Base-by-base conservation (phyloP, 352 stramenopile species). In the Phytophthora crassamura region DNA sequence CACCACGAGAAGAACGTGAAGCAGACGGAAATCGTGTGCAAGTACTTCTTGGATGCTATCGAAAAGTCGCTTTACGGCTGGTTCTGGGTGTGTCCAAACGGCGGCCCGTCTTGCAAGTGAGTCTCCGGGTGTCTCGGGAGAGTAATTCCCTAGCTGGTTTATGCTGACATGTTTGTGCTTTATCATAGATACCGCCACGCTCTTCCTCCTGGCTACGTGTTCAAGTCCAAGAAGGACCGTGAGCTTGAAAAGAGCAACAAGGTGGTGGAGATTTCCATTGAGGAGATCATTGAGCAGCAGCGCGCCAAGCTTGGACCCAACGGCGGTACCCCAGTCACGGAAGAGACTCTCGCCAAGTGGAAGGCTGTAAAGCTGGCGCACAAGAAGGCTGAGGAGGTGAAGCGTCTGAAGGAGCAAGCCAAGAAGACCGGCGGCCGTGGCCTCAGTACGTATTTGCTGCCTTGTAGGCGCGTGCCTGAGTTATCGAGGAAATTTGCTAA, bases 251-350 rank as follows among this genome's bases (percentile, higher is more conserved):
- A 93, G 65, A 64, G 72, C 56, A 94, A 91, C 16, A 94, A 94
- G 74, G 82, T 88, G 25, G 77, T 82, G 3, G 89, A 96, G 18
- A 78, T 97, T 47, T 94, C 87, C 11, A 95, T 95, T 45, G 86
- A 96, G 56, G 90, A 97, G 71, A 96, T 96, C 48, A 97, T 97
- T 42, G 90, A 97, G 74, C 73, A 95, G 74, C 86, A 96, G 70
- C 88, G 91, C 38, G 84, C 89, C 18, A 93, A 92, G 70, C 74
- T 97, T 16, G 90, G 85, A n/a, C 81, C 86, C n/a, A 84, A 61
- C 5, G 86, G 84, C 14, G 86, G 93, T 34, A 97, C 89, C 4
- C 91, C 89, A 4, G 91, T 97, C 22, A 97, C 90, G 32, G 87
- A 86, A 10, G 90, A 97, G 58, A 71, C 90, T 12, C 85, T 97